Conservation (phyloP, 352 stramenopile genomes). For the Aphanomyces euteiches region DNA sequence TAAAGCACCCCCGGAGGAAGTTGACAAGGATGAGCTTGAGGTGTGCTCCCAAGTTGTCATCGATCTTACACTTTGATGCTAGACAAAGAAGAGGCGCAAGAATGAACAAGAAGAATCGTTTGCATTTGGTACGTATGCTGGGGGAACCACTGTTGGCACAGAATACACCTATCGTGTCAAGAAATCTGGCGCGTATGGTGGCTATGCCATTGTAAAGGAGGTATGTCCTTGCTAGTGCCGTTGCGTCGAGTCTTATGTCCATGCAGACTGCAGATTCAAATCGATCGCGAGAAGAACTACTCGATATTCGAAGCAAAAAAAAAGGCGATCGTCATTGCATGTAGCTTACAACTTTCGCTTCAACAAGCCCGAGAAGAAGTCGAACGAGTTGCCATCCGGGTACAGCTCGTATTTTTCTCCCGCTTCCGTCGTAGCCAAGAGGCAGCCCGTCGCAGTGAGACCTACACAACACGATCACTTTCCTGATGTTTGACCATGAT, state of each 20-base stretch:
- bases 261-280: slow-evolving; percentile 45
- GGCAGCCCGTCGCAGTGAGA: slow-evolving; percentile 69
- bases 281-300: slow-evolving; percentile 76
- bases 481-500: background rate
- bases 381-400: slow-evolving; percentile 86
- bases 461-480: slow-evolving; percentile 52
- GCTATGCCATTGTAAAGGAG: slow-evolving; percentile 85
- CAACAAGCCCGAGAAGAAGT: slow-evolving; percentile 81
- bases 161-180: slow-evolving; percentile 75
- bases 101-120: slow-evolving; percentile 58
- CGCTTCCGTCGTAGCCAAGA: slow-evolving; percentile 47
- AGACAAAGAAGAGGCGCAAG: slow-evolving; percentile 39
- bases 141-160: slow-evolving; percentile 67
- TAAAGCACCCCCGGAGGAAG: slow-evolving; percentile 63
- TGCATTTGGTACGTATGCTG: slow-evolving; percentile 86
- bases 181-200: slow-evolving; percentile 77
- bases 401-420: slow-evolving; percentile 79
- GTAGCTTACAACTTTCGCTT: slow-evolving; percentile 71
- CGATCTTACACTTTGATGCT: background rate
- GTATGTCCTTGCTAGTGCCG: slow-evolving; percentile 31
- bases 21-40: slow-evolving; percentile 45
- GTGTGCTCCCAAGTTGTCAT: slow-evolving; percentile 21
- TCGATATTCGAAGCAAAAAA: slow-evolving; percentile 82
- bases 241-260: background rate
- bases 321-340: slow-evolving; percentile 84